Base-by-base conservation (phyloP, 2,329 filamentous ascomycete genomes). In the Diaporthe helianthi region DNA sequence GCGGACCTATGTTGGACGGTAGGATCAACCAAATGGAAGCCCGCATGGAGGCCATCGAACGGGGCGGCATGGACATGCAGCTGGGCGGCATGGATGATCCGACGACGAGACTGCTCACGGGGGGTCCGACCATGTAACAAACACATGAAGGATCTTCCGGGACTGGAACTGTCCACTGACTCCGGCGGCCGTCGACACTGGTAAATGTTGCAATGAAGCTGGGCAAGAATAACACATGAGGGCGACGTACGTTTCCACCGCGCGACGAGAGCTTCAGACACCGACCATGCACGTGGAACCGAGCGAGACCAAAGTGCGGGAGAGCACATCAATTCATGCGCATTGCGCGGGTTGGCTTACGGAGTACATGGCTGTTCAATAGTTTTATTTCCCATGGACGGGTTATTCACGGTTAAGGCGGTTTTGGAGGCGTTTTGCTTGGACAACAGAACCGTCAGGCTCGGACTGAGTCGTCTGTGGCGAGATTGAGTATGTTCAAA, bases 21-120 rank as follows among this genome's bases (percentile, higher is more conserved):
- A 77, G 78, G 17, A 74, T 81, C 58, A 75, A 73, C 70, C 76
- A 77, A 26, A 73, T 81, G 54, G 80, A 82, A 68, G 77, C 78
- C 15, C 76, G 79, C 41, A 76, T 82, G 71, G 77, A 76, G n/a
- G 78, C 78, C 24, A 78, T 81, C 73, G 80, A 82, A 53, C 73
- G 74, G 55, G 74, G 77, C 58, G 78, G 78, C 17, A 78, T 82
- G 74, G 80, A 80, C 19, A 79, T 76, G 68, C 78, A 75, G 0
- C 77, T 82, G 74, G 78, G 80, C 58, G 80, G 80, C 38, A 80
- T 82, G 72, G 79, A 80, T 24, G 76, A 46, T 9, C 41, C 79
- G 5, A 79, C 80, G 72, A 64, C 69, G 33, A 68, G 69, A 26
- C 73, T 82, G 19, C 76, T 80, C 26, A 73, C 76, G 2, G 71